A percentile compares a stretch with the other conserved stretches of the same genome.
Conservation (phyloP, 2,329 filamentous ascomycete genomes). For the Aspergillus fumigatiaffinis region DNA sequence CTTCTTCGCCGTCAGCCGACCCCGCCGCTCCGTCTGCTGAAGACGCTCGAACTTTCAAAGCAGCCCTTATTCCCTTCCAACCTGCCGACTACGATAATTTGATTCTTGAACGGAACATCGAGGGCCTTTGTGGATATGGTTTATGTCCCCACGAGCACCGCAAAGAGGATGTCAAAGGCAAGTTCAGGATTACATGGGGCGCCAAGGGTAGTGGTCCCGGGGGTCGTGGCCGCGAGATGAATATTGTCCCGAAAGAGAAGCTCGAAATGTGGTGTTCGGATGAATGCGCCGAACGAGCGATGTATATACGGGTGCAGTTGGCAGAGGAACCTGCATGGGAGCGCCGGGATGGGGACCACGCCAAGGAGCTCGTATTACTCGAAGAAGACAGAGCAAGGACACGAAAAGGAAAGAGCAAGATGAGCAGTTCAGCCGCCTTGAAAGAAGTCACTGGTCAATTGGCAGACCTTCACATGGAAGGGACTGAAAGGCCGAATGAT, state of each 20-base stretch:
- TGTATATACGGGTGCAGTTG: constrained; percentile 87
- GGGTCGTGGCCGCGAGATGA: constrained; percentile 51
- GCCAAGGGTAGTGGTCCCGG: constrained; percentile 45
- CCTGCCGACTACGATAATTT: constrained; percentile 86
- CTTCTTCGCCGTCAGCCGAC: constrained; percentile 50
- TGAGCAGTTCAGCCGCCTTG: constrained; percentile 13
- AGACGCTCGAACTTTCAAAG: constrained; percentile 64
- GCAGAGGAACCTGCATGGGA: constrained; percentile 83
- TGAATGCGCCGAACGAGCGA: constrained; percentile 70
- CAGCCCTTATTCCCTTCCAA: constrained; percentile 69
- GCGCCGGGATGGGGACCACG: constrained; percentile 49
- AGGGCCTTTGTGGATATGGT: constrained; percentile 75
- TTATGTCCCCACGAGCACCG: constrained; percentile 68
- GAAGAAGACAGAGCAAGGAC: constrained; percentile 53
- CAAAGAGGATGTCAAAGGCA: constrained; percentile 53
- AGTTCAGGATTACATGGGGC: constrained; percentile 64
- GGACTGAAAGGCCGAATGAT: constrained; percentile 8
- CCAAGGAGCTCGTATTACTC: constrained; percentile 57
- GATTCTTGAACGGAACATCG: constrained; percentile 82
- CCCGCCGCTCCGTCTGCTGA: constrained; percentile 51
- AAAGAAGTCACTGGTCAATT: constrained; percentile 25
- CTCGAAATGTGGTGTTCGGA: constrained; percentile 85
- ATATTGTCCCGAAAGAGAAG: constrained; percentile 67
- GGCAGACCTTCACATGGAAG: constrained; percentile 17
- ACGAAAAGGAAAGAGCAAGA: constrained; percentile 17